Evolutionary conservation across 2,329 filamentous ascomycete species (phyloP), one percentile per base, ranked within the genome.

Genomic region (Penicillium janthinellum): DNA sequence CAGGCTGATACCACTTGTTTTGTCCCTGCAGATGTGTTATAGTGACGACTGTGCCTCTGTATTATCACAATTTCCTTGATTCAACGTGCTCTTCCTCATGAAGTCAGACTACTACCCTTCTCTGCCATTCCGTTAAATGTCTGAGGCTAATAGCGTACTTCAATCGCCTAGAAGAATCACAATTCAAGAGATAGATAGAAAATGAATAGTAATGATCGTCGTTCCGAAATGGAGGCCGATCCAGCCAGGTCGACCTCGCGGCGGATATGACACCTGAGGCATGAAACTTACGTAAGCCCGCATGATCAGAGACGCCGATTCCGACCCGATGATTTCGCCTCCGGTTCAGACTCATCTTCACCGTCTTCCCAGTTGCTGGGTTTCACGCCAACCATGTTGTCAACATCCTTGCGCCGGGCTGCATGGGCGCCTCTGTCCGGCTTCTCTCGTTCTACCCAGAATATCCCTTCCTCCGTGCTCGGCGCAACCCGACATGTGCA

Each of bases 371-470:
- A 68, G 62, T 58, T 60, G 47, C 66, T 71, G 69, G 70, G 71
- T 63, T 56, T 54, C 62, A 56, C 54, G 51, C 57, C 64, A 64
- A 73, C 62, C 57, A 81, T 81, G 79, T 70, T 81, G 65, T 77
- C 78, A 50, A 78, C 77, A 55, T 81, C 79, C 50, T 64, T 81
- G 69, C 77, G 78, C 70, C 76, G 77, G 67, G 78, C 75, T 61
- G 78, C 74, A 65, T 77, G 78, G 70, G 69, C 74, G 59, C 70
- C 75, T 41, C 69, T 77, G 35, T 67, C 77, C 42, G 71, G 70
- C 34, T 64, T 76, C 44, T 67, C 72, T 62, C 71, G 74, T 45
- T 62, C 71, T 12, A 62, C 69, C 64, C 70, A 76, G 61, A 70
- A 71, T 51, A 61, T 70, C 47, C 68, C 72, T 37, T 70, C 72